Evolutionary conservation across 306 rosid genomes (phyloP).

Genomic region (Vachellia collinsii): DNA sequence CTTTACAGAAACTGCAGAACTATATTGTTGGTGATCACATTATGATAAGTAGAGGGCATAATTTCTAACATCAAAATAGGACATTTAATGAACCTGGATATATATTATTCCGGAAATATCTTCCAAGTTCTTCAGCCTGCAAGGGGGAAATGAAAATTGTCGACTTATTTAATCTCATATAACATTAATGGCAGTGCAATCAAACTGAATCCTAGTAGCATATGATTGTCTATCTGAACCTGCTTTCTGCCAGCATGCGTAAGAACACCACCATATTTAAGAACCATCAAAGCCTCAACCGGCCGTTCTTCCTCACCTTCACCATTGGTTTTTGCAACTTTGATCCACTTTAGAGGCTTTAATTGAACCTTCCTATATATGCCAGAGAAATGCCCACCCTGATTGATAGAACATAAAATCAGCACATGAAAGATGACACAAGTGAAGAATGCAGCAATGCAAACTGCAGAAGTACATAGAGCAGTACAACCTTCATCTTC

Average conservation of each 20-base stretch:
- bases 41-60: neutral
- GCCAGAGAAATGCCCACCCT: conserved; percentile 99
- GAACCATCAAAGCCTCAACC: conserved; percentile 95
- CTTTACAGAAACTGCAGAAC: neutral
- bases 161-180: neutral
- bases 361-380: conserved; percentile 94
- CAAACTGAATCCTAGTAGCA: conserved; percentile 31
- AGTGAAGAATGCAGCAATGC: conserved; percentile 17
- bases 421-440: conserved; percentile 39
- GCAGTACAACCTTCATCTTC: conserved; percentile 23
- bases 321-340: conserved; percentile 67
- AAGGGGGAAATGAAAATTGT: conserved; percentile 35
- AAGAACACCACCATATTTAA: conserved; percentile 96
- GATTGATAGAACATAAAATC: conserved; percentile 42
- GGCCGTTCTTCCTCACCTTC: conserved; percentile 97
- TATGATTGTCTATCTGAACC: conserved; percentile 47
- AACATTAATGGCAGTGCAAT: conserved; percentile 20
- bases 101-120: conserved; percentile 95
- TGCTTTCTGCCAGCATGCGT: conserved; percentile 99
- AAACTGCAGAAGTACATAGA: conserved; percentile 22
- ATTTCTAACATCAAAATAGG: conserved; percentile 13
- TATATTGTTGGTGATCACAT: conserved; percentile 1
- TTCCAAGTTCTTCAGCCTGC: conserved; percentile 98
- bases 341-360: conserved; percentile 96
- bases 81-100: conserved; percentile 74